phyloP scores from a whole-genome alignment of 2,329 filamentous ascomycete species.

The Verticillium isaacii region DNA sequence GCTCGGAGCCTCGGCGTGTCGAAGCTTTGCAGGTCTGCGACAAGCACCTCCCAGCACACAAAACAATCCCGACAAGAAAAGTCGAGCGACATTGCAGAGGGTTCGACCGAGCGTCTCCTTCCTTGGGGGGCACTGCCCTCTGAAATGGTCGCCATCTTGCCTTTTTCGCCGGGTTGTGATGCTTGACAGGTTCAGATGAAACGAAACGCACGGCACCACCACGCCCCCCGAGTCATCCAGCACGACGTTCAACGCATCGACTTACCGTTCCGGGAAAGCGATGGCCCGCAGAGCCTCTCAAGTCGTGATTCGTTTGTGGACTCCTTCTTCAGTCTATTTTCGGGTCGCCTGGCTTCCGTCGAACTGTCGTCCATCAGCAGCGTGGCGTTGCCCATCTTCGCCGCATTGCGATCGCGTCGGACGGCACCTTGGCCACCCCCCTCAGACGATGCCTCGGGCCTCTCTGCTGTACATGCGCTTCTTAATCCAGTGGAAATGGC shows the following conservation, averaged over 20 bases:
- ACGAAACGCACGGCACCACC: neutral
- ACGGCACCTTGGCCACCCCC: neutral
- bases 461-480: neutral
- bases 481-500: neutral
- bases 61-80: neutral
- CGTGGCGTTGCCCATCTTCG: neutral
- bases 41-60: neutral
- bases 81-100: neutral
- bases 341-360: neutral
- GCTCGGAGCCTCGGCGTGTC: neutral
- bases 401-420: neutral
- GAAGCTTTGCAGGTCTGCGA: neutral
- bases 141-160: neutral
- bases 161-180: neutral
- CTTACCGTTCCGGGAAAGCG: neutral
- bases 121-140: neutral
- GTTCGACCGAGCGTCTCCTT: neutral
- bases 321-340: neutral
- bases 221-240: neutral
- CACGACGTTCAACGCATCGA: neutral
- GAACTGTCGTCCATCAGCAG: neutral
- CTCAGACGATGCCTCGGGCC: neutral
- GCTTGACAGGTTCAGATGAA: neutral
- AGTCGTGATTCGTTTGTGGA: neutral
- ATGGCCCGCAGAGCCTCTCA: neutral